These are phyloP conservation scores for Coniochaeta sp. DNA, from an alignment of 2,329 filamentous ascomycete genomes.

Conservation along the genomic window DNA sequence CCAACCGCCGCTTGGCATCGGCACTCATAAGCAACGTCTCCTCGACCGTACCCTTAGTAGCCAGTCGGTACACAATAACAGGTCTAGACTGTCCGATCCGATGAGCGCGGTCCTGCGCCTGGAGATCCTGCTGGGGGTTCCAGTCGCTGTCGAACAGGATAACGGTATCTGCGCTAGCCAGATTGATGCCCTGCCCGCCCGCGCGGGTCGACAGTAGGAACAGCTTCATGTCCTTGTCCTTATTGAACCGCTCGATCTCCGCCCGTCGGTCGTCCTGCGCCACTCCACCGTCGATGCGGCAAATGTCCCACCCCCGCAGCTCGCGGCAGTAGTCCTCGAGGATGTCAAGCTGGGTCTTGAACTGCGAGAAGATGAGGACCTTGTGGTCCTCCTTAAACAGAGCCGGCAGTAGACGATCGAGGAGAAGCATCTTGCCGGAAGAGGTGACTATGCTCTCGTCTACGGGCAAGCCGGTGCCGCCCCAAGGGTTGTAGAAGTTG, in stretches of 20 bases:
- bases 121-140: constrained; percentile 95
- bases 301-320: constrained; percentile 73
- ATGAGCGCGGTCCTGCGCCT: constrained; percentile 92
- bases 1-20: constrained; percentile 82
- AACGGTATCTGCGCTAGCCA: constrained; percentile 85
- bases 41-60: constrained; percentile 89
- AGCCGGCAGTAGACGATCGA: constrained; percentile 74
- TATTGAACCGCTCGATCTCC: constrained; percentile 70
- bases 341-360: constrained; percentile 89
- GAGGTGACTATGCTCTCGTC: constrained; percentile 80
- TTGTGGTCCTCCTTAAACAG: constrained; percentile 75
- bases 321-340: constrained; percentile 75
- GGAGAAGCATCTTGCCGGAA: constrained; percentile 91
- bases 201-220: constrained; percentile 88
- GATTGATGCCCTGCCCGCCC: constrained; percentile 91
- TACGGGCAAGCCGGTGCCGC: constrained; percentile 47
- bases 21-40: constrained; percentile 80
- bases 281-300: constrained; percentile 86
- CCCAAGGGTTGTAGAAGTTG: constrained; percentile 94
- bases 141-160: constrained; percentile 84
- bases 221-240: constrained; percentile 55
- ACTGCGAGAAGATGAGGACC: constrained; percentile 93
- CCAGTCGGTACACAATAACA: constrained; percentile 88
- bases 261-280: constrained; percentile 62
- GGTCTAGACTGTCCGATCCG: constrained; percentile 89